Conservation (phyloP, 1,284 basidiomycete genomes). For the Moesziomyces sp. region DNA sequence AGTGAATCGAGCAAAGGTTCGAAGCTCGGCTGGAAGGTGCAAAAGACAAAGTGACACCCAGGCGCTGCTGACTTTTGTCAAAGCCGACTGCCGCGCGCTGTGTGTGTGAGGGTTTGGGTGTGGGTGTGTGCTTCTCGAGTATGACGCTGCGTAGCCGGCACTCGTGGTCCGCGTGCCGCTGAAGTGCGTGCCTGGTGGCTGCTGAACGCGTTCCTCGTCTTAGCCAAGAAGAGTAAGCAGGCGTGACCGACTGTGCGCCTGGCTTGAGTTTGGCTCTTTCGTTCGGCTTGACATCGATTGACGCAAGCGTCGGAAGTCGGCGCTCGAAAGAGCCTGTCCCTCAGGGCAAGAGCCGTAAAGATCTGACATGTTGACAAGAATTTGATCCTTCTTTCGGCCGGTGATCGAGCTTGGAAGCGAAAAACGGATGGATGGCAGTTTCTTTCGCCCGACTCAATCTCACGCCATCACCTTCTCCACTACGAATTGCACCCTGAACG, state of each 20-base stretch:
- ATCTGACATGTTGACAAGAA: neutral
- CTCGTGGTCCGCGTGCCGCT: neutral
- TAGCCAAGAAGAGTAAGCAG: too few relatives aligned
- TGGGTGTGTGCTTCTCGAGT: too few relatives aligned
- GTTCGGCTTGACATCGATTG: too few relatives aligned
- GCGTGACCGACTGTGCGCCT: too few relatives aligned
- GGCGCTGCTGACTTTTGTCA: neutral
- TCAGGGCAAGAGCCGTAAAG: too few relatives aligned
- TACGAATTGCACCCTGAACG: constrained; percentile 40
- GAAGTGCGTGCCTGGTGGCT: neutral
- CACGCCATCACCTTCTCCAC: constrained; percentile 30
- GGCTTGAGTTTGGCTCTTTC: too few relatives aligned
- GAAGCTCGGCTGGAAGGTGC: neutral
- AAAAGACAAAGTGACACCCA: neutral
- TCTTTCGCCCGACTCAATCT: constrained; percentile 48
- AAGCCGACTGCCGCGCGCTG: neutral
- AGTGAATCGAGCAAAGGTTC: neutral
- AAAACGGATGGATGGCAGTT: constrained; percentile 8
- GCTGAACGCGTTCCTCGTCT: too few relatives aligned
- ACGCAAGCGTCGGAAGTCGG: neutral
- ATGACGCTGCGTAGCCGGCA: neutral
- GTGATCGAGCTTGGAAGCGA: constrained; percentile 32
- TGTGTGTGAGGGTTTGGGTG: too few relatives aligned
- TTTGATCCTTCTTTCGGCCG: constrained; percentile 31
- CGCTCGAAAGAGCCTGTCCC: neutral